These are phyloP conservation scores for Colletotrichum abscissum DNA, from an alignment of 2,329 filamentous ascomycete genomes.

Conservation along the genomic window DNA sequence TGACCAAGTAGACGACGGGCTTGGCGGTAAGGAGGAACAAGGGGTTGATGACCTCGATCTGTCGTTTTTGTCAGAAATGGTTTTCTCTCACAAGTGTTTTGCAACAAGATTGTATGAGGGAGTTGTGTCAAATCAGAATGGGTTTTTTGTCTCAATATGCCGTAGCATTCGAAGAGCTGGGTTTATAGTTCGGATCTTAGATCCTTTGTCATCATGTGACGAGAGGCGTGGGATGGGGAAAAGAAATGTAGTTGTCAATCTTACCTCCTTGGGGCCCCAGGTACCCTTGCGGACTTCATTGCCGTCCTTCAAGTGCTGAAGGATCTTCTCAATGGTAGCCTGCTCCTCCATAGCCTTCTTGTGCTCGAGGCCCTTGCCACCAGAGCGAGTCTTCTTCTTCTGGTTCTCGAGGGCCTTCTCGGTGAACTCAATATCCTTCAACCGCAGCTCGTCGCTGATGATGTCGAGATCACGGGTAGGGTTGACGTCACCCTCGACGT, in stretches of 20 bases:
- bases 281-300: constrained; percentile 93
- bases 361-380: constrained; percentile 95
- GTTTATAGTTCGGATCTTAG: constrained; percentile 88
- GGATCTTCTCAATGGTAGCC: constrained; percentile 90
- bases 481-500: constrained; percentile 99
- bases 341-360: constrained; percentile 98
- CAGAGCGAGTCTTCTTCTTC: constrained; percentile 93
- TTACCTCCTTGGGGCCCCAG: constrained; percentile 96
- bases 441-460: constrained; percentile 93
- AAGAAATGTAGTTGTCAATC: constrained; percentile 47
- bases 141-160: constrained; percentile 83
- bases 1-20: constrained; percentile 96
- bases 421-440: constrained; percentile 98
- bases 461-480: constrained; percentile 94
- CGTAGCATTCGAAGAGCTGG: constrained; percentile 99
- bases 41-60: constrained; percentile 98
- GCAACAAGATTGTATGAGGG: constrained; percentile 36
- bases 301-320: constrained; percentile 84
- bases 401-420: constrained; percentile 94
- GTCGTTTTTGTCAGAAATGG: constrained; percentile 44
- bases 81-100: constrained; percentile 30
- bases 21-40: constrained; percentile 95
- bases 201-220: constrained; percentile 98
- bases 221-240: constrained; percentile 37
- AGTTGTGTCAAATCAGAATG: constrained; percentile 33